Conservation (phyloP, 345 rosid genomes). For the Bretschneidera sinensis region DNA sequence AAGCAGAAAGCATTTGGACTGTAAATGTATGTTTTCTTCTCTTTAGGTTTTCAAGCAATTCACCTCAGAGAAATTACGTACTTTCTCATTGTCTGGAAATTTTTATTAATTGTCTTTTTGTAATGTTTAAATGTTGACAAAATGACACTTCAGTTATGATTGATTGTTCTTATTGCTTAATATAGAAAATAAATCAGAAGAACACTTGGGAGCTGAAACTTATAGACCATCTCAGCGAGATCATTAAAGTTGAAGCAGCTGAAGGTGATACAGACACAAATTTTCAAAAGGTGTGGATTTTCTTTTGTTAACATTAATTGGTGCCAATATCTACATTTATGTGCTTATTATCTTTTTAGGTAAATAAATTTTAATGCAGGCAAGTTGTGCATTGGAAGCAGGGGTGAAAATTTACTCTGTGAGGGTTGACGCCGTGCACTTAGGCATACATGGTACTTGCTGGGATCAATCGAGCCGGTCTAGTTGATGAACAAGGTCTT, state of each 20-base stretch:
- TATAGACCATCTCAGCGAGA: slow-evolving; percentile 34
- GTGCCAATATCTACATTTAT: neutral
- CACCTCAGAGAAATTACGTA: too few species aligned
- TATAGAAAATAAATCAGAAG: slow-evolving; percentile 33
- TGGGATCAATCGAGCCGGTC: slow-evolving; percentile 36
- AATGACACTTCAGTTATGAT: too few species aligned
- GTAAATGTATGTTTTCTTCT: too few species aligned
- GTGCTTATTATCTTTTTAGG: neutral
- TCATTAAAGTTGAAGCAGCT: slow-evolving; percentile 27
- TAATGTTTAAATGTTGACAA: too few species aligned
- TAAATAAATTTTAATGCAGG: slow-evolving; percentile 19
- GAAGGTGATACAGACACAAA: slow-evolving; percentile 37
- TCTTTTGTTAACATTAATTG: neutral
- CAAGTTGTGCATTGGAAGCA: slow-evolving; percentile 43
- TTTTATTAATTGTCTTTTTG: too few species aligned
- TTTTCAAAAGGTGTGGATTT: slow-evolving; percentile 35
- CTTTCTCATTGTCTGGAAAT: too few species aligned
- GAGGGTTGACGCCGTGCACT: slow-evolving; percentile 38
- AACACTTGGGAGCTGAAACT: slow-evolving; percentile 30
- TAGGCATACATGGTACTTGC: slow-evolving; percentile 39
- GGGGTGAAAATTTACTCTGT: slow-evolving; percentile 42
- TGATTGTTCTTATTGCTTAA: neutral
- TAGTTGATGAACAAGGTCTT: slow-evolving; percentile 31
- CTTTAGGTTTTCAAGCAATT: too few species aligned
- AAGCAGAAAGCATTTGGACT: too few species aligned